Conservation (phyloP, 2,329 filamentous ascomycete species). For the Penicillium sp. region DNA sequence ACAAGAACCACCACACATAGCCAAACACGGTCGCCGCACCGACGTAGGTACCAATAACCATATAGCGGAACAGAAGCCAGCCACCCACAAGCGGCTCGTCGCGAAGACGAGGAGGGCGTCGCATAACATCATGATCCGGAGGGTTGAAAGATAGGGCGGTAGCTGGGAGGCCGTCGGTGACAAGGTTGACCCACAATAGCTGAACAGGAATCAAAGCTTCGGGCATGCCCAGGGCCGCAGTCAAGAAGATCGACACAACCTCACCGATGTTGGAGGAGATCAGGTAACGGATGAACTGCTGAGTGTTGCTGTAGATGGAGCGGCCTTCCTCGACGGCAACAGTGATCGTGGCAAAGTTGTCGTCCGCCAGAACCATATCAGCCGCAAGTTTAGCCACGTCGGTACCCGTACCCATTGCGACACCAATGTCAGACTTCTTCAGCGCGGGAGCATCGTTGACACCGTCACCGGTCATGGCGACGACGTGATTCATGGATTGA, state of each 20-base stretch:
- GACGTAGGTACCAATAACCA: slow-evolving; percentile 94
- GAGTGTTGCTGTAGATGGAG: slow-evolving; percentile 99
- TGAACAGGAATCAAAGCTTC: slow-evolving; percentile 96
- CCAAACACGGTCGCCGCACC: slow-evolving; percentile 92
- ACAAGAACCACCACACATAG: slow-evolving; percentile 99
- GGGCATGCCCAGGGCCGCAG: slow-evolving; percentile 92
- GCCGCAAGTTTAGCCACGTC: slow-evolving; percentile 95
- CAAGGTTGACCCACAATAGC: slow-evolving; percentile 96
- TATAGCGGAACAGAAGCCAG: slow-evolving; percentile 96
- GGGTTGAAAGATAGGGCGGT: slow-evolving; percentile 98
- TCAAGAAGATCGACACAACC: slow-evolving; percentile 98
- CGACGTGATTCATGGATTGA: slow-evolving; percentile 87
- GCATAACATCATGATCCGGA: slow-evolving; percentile 98
- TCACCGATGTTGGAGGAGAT: slow-evolving; percentile 99
- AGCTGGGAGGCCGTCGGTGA: slow-evolving; percentile 93
- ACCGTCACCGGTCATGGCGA: slow-evolving; percentile 98
- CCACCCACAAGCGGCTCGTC: slow-evolving; percentile 89
- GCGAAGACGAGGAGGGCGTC: slow-evolving; percentile 80
- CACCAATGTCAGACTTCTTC: slow-evolving; percentile 98
- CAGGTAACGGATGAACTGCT: slow-evolving; percentile 98
- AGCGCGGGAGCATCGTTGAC: slow-evolving; percentile 97
- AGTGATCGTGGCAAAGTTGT: slow-evolving; percentile 98
- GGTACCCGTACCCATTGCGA: slow-evolving; percentile 97
- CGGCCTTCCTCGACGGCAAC: slow-evolving; percentile 93
- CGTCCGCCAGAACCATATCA: slow-evolving; percentile 97